Conservation (phyloP, 208 protist genomes). For the Leishmania mexicana region DNA sequence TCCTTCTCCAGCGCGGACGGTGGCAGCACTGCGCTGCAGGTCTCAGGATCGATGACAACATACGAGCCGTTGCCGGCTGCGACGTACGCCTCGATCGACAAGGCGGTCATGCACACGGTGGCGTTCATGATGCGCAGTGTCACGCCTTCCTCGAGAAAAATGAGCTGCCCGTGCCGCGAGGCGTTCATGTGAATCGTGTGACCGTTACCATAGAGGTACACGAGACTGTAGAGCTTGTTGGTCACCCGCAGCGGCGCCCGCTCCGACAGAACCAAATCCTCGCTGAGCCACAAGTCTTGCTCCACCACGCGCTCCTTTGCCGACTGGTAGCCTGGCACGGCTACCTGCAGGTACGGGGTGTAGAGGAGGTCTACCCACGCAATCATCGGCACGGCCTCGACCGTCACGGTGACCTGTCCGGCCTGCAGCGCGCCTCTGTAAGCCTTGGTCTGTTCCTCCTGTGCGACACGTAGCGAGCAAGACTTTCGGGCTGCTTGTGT, state of each 20-base stretch:
- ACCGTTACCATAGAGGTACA: constrained; percentile 64
- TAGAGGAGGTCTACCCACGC: constrained; percentile 55
- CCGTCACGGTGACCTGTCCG: constrained; percentile 36
- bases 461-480: constrained; percentile 6
- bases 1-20: not conserved
- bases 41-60: constrained; percentile 49
- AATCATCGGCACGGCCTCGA: constrained; percentile 50
- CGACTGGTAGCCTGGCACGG: constrained; percentile 49
- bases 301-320: constrained; percentile 47
- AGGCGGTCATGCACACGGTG: constrained; percentile 49
- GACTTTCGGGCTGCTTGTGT: not conserved
- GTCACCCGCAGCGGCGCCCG: constrained; percentile 47
- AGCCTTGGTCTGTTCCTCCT: constrained; percentile 7
- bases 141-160: constrained; percentile 69
- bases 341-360: constrained; percentile 64
- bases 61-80: constrained; percentile 71
- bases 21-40: constrained; percentile 29
- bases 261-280: constrained; percentile 52
- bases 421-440: constrained; percentile 38
- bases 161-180: constrained; percentile 26
- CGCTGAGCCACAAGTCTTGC: constrained; percentile 46
- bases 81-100: constrained; percentile 58
- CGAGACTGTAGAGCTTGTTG: constrained; percentile 45
- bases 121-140: constrained; percentile 73
- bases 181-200: constrained; percentile 63